Base-by-base conservation (phyloP, 371 early-diverging fungal genomes). In the Lichtheimia hyalospora region DNA sequence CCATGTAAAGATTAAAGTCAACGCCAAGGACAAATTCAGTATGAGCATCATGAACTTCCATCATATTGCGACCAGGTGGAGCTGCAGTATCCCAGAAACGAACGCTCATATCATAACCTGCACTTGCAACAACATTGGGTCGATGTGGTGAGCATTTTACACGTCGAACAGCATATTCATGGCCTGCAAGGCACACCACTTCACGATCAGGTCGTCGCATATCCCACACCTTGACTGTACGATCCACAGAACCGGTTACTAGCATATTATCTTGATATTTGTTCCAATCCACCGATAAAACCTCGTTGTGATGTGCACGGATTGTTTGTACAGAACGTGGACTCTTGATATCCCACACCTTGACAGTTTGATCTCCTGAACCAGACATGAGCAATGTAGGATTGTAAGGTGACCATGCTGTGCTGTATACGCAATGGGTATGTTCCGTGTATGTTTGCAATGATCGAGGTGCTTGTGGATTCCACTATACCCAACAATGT, bases 21-120 rank as follows among this genome's bases (percentile, higher is more conserved):
- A 96, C 71, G 0, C 97, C 98, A 34, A 96, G 78, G 16, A 94
- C 97, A 84, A 97, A 97, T 76, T 97, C 98, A 0, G 92, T 88
- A 62, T 97, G 97, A 25, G 80, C 79, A 64, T 93, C 93, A 54
- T 88, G 87, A 8, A 89, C 81, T 58, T 84, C 74, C 21, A 86
- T 71, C 63, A 85, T 58, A 42, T 85, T 83, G 27, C 80, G 73
- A 1, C 76, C 84, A 7, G 64, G 71, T 4, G 79, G 70, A 6
- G 76, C 82, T 5, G 83, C 75, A n/a, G 87, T 85, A 71, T 96
- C 92, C 97, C 96, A 96, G 49, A 96, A 75, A 23, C 95, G 82
- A 62, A 92, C 86, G 7, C 95, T 91, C 98, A 97, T 97, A 66
- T 97, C 97, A 70, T 97, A 97, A 4, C 87, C 86, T 2, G 89